A percentile compares a stretch with the other conserved stretches of the same genome.
Evolutionary conservation across 2,329 filamentous ascomycete genomes (phyloP).

Genomic region (Aspergillus niger): DNA sequence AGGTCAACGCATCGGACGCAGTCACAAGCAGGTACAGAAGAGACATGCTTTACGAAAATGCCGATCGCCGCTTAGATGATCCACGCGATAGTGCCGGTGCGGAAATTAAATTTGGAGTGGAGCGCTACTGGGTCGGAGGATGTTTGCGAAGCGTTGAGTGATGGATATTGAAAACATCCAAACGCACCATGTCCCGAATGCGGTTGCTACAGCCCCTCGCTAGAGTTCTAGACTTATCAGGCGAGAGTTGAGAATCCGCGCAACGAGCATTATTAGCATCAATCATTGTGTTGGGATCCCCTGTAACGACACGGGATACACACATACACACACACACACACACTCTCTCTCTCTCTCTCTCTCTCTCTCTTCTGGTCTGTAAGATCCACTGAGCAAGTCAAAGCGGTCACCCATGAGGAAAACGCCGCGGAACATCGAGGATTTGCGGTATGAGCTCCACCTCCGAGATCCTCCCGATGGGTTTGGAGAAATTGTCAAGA

Average conservation of each 20-base stretch:
- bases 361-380: no score
- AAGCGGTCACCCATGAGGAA: no score
- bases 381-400: no score
- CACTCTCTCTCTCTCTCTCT: no score
- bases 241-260: not conserved
- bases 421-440: no score
- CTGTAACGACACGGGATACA: no score
- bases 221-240: not conserved
- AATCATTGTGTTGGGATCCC: no score
- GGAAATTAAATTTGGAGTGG: conserved; percentile 4
- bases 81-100: conserved; percentile 7
- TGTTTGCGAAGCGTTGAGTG: not conserved
- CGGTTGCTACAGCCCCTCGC: not conserved
- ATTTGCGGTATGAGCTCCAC: no score
- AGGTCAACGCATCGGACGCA: not conserved
- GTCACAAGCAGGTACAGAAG: not conserved
- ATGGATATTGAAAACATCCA: not conserved
- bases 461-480: no score
- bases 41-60: not conserved
- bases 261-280: no score
- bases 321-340: no score
- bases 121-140: not conserved
- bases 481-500: no score
- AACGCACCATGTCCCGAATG: not conserved
- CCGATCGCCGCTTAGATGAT: conserved; percentile 9